phyloP scores from a whole-genome alignment of 371 early-diverging fungal species.

The Mucor indicus region DNA sequence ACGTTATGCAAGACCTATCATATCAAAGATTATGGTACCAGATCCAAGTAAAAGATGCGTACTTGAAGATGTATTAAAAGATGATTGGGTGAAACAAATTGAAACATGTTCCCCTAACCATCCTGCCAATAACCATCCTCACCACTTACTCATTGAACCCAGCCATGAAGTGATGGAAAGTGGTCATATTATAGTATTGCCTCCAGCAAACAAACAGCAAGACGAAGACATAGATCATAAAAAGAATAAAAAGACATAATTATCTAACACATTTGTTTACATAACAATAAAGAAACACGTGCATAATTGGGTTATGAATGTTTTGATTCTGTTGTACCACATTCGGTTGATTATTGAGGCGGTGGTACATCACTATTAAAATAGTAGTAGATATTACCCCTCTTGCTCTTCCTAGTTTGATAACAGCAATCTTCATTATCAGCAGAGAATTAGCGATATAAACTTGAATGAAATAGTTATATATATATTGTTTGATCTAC shows the following conservation, averaged over 20 bases:
- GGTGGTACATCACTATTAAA: too few relatives aligned
- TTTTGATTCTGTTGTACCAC: neutral
- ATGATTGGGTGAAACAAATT: slow-evolving; percentile 55
- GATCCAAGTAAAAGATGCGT: slow-evolving; percentile 49
- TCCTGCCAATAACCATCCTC: slow-evolving; percentile 32
- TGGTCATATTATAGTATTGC: slow-evolving; percentile 23
- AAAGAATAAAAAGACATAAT: neutral
- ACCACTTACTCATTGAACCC: slow-evolving; percentile 35
- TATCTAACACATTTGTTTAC: too few relatives aligned
- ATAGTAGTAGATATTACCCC: too few relatives aligned
- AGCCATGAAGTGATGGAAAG: slow-evolving; percentile 19
- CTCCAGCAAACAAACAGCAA: slow-evolving; percentile 1
- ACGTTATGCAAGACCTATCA: slow-evolving; percentile 36
- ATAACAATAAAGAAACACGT: too few relatives aligned
- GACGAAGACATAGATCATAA: neutral
- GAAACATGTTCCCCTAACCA: slow-evolving; percentile 40
- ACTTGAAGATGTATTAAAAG: slow-evolving; percentile 41
- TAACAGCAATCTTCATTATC: too few relatives aligned
- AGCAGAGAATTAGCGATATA: too few relatives aligned
- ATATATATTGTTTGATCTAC: too few relatives aligned
- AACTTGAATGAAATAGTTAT: too few relatives aligned
- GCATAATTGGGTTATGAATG: neutral
- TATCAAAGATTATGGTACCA: slow-evolving; percentile 42
- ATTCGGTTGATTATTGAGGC: slow-evolving; percentile 15
- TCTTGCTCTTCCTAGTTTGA: too few relatives aligned